A percentile compares a stretch with the other conserved stretches of the same genome.
Conservation (phyloP, 2,329 filamentous ascomycete species). For the Fusarium euwallaceae region DNA sequence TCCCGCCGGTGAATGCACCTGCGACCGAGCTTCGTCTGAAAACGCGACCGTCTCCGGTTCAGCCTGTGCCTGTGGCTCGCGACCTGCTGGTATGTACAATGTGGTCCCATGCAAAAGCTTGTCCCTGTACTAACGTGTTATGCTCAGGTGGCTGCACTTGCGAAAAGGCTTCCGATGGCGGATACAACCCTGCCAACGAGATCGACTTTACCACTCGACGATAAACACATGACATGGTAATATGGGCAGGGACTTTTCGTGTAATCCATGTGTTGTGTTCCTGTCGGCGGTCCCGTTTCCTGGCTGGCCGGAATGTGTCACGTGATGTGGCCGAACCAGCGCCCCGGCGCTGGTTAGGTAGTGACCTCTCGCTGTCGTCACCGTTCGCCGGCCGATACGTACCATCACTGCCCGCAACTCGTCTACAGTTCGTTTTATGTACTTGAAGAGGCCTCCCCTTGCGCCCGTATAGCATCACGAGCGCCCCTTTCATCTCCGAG, state of each 20-base stretch:
- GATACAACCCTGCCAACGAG: slow-evolving; percentile 76
- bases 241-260: neutral
- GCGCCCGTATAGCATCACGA: no score
- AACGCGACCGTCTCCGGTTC: slow-evolving; percentile 72
- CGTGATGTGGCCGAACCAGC: no score
- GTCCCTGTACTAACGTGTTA: slow-evolving; percentile 24
- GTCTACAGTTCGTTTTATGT: no score
- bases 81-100: slow-evolving; percentile 72
- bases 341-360: no score
- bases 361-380: no score
- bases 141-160: slow-evolving; percentile 80
- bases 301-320: no score
- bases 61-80: slow-evolving; percentile 82
- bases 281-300: no score
- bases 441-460: no score
- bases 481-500: no score
- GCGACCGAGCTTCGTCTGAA: slow-evolving; percentile 78
- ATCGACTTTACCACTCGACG: slow-evolving; percentile 84
- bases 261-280: no score
- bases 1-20: slow-evolving; percentile 84
- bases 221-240: slow-evolving; percentile 11
- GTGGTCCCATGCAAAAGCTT: neutral
- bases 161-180: slow-evolving; percentile 76
- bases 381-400: no score
- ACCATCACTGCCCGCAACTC: no score